Evolutionary conservation across 306 rosid genomes (phyloP).

Genomic region (Comarum palustre): DNA sequence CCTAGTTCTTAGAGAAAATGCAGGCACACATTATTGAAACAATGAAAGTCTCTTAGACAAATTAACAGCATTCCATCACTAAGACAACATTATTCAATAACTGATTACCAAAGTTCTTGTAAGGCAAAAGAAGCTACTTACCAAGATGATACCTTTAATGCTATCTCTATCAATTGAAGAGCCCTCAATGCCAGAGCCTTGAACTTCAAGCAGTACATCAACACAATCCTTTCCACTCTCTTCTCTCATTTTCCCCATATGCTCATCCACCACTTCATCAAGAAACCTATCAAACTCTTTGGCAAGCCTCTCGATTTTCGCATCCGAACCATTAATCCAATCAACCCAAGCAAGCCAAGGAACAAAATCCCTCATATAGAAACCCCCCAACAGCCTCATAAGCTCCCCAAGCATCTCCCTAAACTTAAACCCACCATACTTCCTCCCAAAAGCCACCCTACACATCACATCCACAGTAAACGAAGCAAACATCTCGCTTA

Average conservation of each 20-base stretch:
- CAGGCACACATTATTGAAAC: neutral
- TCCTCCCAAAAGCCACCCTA: slow-evolving; percentile 52
- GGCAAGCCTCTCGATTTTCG: slow-evolving; percentile 34
- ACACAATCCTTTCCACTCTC: slow-evolving; percentile 32
- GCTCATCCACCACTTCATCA: slow-evolving; percentile 49
- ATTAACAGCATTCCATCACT: neutral
- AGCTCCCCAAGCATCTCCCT: slow-evolving; percentile 30
- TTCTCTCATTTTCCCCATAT: slow-evolving; percentile 6
- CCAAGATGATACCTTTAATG: slow-evolving; percentile 50
- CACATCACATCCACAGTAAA: slow-evolving; percentile 41
- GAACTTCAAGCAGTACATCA: slow-evolving; percentile 47
- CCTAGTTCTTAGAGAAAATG: neutral
- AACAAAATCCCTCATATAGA: slow-evolving; percentile 41
- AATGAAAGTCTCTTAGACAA: neutral
- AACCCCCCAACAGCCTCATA: slow-evolving; percentile 31
- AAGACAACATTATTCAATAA: neutral
- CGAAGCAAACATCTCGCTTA: slow-evolving; percentile 31
- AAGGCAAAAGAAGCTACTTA: slow-evolving; percentile 14
- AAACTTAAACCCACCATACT: slow-evolving; percentile 35
- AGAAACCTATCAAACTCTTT: slow-evolving; percentile 40
- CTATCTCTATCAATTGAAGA: slow-evolving; percentile 34
- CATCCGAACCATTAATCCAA: slow-evolving; percentile 33
- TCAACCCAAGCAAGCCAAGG: slow-evolving; percentile 55
- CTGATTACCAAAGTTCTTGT: neutral
- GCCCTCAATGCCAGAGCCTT: slow-evolving; percentile 29